Conservation (phyloP, 2,329 filamentous ascomycete genomes). For the Monilinia vaccinii-corymbosi region DNA sequence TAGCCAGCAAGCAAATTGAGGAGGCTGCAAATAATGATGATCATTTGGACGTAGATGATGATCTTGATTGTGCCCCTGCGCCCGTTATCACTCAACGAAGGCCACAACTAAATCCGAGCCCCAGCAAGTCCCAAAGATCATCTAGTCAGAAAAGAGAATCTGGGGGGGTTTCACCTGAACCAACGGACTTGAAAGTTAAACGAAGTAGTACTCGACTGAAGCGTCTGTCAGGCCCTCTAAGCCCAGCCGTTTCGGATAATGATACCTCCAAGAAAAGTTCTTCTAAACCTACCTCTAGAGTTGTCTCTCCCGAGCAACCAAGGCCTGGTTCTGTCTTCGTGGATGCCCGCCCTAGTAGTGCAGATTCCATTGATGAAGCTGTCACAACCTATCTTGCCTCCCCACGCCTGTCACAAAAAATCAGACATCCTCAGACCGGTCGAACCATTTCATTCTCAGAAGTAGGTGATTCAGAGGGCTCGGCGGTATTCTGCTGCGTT, state of each 20-base stretch:
- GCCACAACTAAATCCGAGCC: conserved; percentile 32
- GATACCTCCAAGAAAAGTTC: conserved; percentile 32
- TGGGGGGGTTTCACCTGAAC: conserved; percentile 41
- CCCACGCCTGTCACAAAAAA: conserved; percentile 77
- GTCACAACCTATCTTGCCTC: conserved; percentile 79
- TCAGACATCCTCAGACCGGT: conserved; percentile 76
- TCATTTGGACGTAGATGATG: conserved; percentile 14
- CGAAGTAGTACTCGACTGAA: conserved; percentile 50
- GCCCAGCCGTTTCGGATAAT: conserved; percentile 22
- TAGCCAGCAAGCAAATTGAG: conserved; percentile 18
- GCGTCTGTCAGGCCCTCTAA: conserved; percentile 43
- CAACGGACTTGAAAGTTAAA: conserved; percentile 38
- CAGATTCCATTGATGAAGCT: conserved; percentile 81
- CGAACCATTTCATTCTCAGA: conserved; percentile 92
- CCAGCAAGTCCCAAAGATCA: conserved; percentile 30
- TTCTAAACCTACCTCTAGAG: conserved; percentile 29
- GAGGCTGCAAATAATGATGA: conserved; percentile 18
- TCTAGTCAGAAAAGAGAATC: conserved; percentile 34
- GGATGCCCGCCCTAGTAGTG: conserved; percentile 67
- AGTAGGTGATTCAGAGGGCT: conserved; percentile 85
- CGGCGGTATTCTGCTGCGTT: conserved; percentile 90
- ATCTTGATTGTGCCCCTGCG: conserved; percentile 59
- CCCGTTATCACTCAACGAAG: conserved; percentile 57
- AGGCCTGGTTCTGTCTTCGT: conserved; percentile 30
- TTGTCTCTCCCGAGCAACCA: conserved; percentile 22